phyloP scores from a whole-genome alignment of 108 stramenopile species.

The Discostella stelligeroides region DNA sequence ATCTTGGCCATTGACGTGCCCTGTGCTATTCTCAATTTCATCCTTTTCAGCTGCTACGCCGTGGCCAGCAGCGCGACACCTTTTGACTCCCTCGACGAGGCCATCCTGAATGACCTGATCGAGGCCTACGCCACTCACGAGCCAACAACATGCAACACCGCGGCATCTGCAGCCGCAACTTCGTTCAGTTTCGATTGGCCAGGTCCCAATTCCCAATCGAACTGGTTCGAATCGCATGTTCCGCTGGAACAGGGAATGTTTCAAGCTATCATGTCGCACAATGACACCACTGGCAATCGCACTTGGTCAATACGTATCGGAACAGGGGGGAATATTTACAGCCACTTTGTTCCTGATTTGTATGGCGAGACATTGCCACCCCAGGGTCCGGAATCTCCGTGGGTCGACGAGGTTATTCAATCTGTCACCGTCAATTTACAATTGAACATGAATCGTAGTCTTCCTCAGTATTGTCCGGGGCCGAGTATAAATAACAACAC shows the following conservation, averaged over 20 bases:
- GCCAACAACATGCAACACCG: conserved; percentile 1
- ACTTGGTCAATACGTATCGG: conserved; percentile 39
- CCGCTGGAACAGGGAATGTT: conserved; percentile 15
- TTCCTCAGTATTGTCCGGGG: not conserved
- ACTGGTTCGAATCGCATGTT: conserved; percentile 8
- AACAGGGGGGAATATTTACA: conserved; percentile 34
- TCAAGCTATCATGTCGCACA: conserved; percentile 22
- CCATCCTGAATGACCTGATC: conserved; percentile 8
- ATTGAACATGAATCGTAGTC: not conserved
- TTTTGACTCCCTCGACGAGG: conserved; percentile 8
- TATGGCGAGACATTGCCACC: conserved; percentile 38
- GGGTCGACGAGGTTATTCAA: conserved; percentile 33
- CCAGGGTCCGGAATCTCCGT: conserved; percentile 35
- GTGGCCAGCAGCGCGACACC: not conserved
- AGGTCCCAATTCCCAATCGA: conserved; percentile 12
- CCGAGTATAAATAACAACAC: not conserved
- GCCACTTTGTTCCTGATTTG: not conserved
- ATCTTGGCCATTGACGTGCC: too few species aligned
- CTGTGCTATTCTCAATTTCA: too few species aligned
- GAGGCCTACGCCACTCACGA: not conserved
- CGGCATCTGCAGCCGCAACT: conserved; percentile 5
- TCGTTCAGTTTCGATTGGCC: conserved; percentile 33
- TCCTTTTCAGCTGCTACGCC: not conserved
- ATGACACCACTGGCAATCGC: not conserved
- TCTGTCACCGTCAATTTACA: conserved; percentile 7